phyloP scores from a whole-genome alignment of 2,329 filamentous ascomycete genomes.

The Blastomyces gilchristii region DNA sequence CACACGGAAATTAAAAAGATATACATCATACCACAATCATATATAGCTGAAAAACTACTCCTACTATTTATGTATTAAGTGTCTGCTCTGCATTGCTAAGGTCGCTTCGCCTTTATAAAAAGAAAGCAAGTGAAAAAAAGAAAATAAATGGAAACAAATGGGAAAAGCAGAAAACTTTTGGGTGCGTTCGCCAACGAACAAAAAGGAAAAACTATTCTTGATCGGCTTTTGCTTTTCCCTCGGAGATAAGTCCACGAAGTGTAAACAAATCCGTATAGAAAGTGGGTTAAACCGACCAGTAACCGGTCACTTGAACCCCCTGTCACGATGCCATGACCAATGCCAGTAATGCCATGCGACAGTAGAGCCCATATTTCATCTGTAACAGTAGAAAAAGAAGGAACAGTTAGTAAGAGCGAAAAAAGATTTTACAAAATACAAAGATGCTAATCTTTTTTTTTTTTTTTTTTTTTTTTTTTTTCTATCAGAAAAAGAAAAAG shows the following conservation, averaged over 20 bases:
- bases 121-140: slow-evolving; percentile 1
- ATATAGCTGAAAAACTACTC: not conserved
- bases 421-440: not conserved
- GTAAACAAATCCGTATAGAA: not conserved
- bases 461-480: too few relatives aligned
- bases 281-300: not conserved
- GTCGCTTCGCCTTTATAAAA: not conserved
- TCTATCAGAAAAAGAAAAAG: too few relatives aligned
- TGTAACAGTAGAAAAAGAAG: slow-evolving; percentile 30
- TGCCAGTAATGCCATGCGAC: slow-evolving; percentile 92
- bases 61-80: slow-evolving; percentile 5
- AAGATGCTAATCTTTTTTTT: too few relatives aligned
- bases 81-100: slow-evolving; percentile 4
- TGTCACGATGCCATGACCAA: slow-evolving; percentile 62
- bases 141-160: not conserved
- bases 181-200: slow-evolving; percentile 3
- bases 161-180: slow-evolving; percentile 9
- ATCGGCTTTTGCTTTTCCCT: not conserved
- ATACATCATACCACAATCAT: slow-evolving; percentile 14
- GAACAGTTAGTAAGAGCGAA: slow-evolving; percentile 33
- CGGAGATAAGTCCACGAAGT: not conserved
- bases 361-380: slow-evolving; percentile 98
- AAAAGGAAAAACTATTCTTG: not conserved
- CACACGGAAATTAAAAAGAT: slow-evolving; percentile 8
- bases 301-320: not conserved